Evolutionary conservation across 106 monocot genomes (phyloP).

Genomic region (Iris macrosiphon): DNA sequence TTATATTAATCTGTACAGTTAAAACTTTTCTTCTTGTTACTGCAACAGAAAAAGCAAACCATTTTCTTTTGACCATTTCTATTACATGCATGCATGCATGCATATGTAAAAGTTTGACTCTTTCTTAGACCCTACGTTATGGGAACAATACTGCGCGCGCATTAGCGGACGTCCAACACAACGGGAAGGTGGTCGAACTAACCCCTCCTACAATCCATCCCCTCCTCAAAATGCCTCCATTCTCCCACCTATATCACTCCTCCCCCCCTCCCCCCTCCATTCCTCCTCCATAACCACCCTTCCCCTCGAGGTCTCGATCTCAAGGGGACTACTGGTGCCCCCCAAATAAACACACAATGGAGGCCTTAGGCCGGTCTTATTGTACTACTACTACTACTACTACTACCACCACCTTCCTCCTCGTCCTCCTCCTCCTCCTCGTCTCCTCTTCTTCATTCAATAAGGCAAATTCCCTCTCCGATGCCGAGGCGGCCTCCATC

Average conservation of each 20-base stretch:
- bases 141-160: too few species aligned
- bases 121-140: too few species aligned
- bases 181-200: too few species aligned
- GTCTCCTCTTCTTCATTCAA: not conserved
- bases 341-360: not conserved
- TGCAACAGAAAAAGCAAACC: too few species aligned
- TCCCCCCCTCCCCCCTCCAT: not conserved
- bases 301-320: not conserved
- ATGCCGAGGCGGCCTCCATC: conserved; percentile 6
- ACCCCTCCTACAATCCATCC: too few species aligned
- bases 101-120: too few species aligned
- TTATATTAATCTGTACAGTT: too few species aligned
- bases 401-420: conserved; percentile 1
- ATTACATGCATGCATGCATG: too few species aligned
- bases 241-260: not conserved
- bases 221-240: not conserved
- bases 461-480: not conserved
- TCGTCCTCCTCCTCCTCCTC: not conserved
- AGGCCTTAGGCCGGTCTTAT: conserved; percentile 2
- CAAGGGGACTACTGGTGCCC: not conserved
- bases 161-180: too few species aligned
- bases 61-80: too few species aligned
- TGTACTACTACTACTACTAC: too few species aligned
- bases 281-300: not conserved
- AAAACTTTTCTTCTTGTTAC: too few species aligned